Conservation (phyloP, 139 green algal species). For the Tetradesmus lagerheimii region DNA sequence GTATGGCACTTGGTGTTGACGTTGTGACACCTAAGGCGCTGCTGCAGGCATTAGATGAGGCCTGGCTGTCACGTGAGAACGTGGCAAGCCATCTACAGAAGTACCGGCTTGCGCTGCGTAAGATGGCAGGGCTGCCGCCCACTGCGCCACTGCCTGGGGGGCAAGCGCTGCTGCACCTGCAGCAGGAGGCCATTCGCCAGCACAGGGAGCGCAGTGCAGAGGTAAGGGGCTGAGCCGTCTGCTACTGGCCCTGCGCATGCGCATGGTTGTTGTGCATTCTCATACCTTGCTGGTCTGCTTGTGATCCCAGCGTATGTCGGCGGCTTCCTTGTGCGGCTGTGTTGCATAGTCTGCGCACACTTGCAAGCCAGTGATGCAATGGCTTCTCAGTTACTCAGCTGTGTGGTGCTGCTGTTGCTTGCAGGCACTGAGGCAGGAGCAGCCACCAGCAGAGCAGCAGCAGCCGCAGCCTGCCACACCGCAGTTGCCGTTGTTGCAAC, state of each 20-base stretch:
- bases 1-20: conserved; percentile 79
- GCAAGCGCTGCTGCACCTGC: conserved; percentile 20
- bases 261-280: too few species aligned
- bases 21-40: conserved; percentile 85
- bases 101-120: conserved; percentile 65
- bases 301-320: too few species aligned
- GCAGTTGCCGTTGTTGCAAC: not conserved
- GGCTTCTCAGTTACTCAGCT: not conserved
- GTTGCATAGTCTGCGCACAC: too few species aligned
- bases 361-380: not conserved
- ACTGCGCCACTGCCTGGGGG: conserved; percentile 21
- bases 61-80: conserved; percentile 95
- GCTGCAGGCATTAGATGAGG: conserved; percentile 90
- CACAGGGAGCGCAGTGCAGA: conserved; percentile 29
- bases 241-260: too few species aligned
- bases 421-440: conserved; percentile 6
- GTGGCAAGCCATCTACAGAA: conserved; percentile 96
- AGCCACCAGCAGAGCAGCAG: not conserved
- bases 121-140: conserved; percentile 20
- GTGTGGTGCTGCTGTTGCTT: not conserved
- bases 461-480: not conserved
- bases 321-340: too few species aligned
- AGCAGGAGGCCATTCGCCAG: conserved; percentile 20
- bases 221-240: not conserved
- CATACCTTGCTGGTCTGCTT: too few species aligned